Conservation (phyloP, 768 basidiomycete genomes). For the Naganishia vishniacii region DNA sequence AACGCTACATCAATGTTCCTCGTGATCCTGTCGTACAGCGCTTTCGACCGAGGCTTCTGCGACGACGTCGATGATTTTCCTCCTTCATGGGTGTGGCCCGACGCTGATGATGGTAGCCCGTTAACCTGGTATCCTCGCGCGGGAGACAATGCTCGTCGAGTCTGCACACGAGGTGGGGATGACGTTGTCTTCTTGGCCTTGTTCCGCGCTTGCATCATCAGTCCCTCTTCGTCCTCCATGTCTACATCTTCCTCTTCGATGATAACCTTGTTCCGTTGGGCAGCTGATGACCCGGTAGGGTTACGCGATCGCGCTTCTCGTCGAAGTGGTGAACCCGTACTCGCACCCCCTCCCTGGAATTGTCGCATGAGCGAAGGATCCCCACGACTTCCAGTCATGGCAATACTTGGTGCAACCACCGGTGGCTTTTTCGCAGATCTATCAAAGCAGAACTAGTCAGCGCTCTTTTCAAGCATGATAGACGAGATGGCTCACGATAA, state of each 20-base stretch:
- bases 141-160: conserved; percentile 8
- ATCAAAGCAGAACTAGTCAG: neutral
- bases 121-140: conserved; percentile 14
- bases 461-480: neutral
- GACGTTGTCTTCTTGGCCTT: conserved; percentile 26
- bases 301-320: conserved; percentile 15
- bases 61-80: conserved; percentile 1
- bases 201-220: conserved; percentile 48
- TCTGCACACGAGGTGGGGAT: conserved; percentile 8
- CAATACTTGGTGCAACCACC: conserved; percentile 55
- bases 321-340: conserved; percentile 10
- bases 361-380: conserved; percentile 44
- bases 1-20: conserved; percentile 59
- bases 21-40: conserved; percentile 63
- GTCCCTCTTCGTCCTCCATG: conserved; percentile 50
- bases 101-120: neutral
- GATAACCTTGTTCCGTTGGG: conserved; percentile 25
- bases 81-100: neutral
- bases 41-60: conserved; percentile 43
- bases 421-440: conserved; percentile 80
- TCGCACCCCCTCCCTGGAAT: conserved; percentile 32
- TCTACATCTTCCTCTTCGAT: conserved; percentile 50
- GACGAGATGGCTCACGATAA: conserved; percentile 52
- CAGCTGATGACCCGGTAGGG: conserved; percentile 54
- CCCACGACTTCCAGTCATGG: conserved; percentile 26